Evolutionary conservation across 2,329 filamentous ascomycete species (phyloP).

Genomic region (Didymella segeticola): DNA sequence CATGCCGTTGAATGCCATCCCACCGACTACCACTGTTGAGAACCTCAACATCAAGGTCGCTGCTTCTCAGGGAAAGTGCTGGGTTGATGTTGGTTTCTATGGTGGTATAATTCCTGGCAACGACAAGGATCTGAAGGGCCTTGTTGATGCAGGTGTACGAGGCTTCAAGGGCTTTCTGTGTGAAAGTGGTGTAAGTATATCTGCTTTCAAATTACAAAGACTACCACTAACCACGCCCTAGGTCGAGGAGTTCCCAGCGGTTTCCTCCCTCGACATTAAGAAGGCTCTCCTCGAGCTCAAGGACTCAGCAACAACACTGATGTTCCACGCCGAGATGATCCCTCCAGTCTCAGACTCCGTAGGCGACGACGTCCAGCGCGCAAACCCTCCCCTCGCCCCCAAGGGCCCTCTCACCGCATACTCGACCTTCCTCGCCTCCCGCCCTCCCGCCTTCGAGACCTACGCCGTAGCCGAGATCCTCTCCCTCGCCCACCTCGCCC

Average conservation of each 20-base stretch:
- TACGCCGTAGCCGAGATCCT: conserved; percentile 89
- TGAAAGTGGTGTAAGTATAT: conserved; percentile 82
- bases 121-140: conserved; percentile 74
- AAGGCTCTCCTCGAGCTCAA: conserved; percentile 82
- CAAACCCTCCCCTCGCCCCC: conserved; percentile 72
- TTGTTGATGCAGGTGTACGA: conserved; percentile 85
- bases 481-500: conserved; percentile 78
- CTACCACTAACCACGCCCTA: conserved; percentile 43
- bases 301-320: conserved; percentile 84
- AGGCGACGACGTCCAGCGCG: conserved; percentile 75
- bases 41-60: conserved; percentile 85
- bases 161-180: conserved; percentile 99
- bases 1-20: conserved; percentile 97
- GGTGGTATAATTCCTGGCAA: conserved; percentile 95
- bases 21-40: conserved; percentile 87
- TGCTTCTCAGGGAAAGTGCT: conserved; percentile 86
- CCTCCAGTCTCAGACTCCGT: conserved; percentile 83
- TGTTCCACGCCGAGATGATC: conserved; percentile 99
- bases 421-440: conserved; percentile 88
- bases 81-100: conserved; percentile 99
- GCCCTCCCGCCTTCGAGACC: conserved; percentile 88
- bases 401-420: conserved; percentile 78
- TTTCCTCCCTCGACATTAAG: conserved; percentile 79
- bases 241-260: conserved; percentile 95
- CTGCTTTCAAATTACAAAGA: too few relatives aligned